Conservation (phyloP, 202 grass and related monocot genomes). For the Zizania palustris region DNA sequence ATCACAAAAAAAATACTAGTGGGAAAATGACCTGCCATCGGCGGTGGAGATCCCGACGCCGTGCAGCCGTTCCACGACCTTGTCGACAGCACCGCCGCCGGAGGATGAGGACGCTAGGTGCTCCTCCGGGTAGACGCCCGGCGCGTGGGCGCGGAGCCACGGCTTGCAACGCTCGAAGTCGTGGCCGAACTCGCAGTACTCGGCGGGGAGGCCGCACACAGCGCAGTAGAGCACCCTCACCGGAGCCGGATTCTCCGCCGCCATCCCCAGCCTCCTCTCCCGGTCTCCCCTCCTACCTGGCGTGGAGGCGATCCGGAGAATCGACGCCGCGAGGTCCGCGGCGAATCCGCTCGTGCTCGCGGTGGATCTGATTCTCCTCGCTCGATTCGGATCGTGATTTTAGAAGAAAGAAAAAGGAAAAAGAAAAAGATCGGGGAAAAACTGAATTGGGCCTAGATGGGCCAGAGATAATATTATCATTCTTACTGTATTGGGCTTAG, state of each 20-base stretch:
- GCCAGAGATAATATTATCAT: too few species aligned
- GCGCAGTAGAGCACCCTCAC: slow-evolving; percentile 87
- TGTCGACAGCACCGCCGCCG: slow-evolving; percentile 59
- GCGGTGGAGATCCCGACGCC: slow-evolving; percentile 71
- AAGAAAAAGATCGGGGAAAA: too few species aligned
- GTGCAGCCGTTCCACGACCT: slow-evolving; percentile 69
- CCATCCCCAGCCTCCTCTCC: slow-evolving; percentile 39
- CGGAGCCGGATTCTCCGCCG: slow-evolving; percentile 73
- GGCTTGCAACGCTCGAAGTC: slow-evolving; percentile 98
- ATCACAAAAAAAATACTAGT: background rate
- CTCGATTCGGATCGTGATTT: background rate
- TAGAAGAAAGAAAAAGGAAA: too few species aligned
- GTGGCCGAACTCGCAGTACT: slow-evolving; percentile 99
- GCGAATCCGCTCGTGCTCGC: background rate
- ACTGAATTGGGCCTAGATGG: too few species aligned
- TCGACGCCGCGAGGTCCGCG: background rate
- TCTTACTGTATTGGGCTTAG: too few species aligned
- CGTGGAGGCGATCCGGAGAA: too few species aligned
- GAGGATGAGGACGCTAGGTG: slow-evolving; percentile 56
- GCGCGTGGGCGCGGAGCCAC: slow-evolving; percentile 84
- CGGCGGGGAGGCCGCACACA: slow-evolving; percentile 79
- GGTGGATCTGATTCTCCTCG: background rate
- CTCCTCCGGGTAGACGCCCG: slow-evolving; percentile 87
- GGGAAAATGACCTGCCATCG: slow-evolving; percentile 47
- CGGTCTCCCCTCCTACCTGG: too few species aligned